Evolutionary conservation across 1,284 basidiomycete genomes (phyloP), one percentile per base, ranked within the genome.

Genomic region (Anthracocystis panici-leucophaei): DNA sequence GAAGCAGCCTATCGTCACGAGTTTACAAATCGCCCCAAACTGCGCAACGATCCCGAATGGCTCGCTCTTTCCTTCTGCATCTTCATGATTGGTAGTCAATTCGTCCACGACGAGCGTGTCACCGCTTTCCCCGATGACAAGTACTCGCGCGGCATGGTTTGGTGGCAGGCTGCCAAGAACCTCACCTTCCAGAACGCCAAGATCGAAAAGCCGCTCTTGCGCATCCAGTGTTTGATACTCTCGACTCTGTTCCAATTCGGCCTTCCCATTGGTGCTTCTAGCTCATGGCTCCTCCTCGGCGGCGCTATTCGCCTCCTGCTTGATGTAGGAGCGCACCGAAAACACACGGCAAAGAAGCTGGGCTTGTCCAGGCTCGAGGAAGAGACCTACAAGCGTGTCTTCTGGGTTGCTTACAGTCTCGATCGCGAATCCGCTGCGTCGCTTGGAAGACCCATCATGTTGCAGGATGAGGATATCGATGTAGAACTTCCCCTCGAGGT

Each of bases 401-500:
- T 79, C 35, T 82, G 81, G 81, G 65, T 72, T 3, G 66, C 72
- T 12, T 82, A 82, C 60, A 63, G 67, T 45, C 56, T 80, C 1
- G 81, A 82, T 48, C 80, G 80, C 25, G 78, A 77, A 57, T 29
- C 60, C 23, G 63, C 69, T 20, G 49, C 78, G 1, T 57, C 50
- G 9, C 56, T 82, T 12, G 81, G 81, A 5, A 51, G 81, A 23
- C 81, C 81, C 5, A 63, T 80, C 52, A 72, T 76, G 59, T 59
- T 82, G 16, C 77, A 82, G 33, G 81, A 81, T 46, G 81, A 81
- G 33, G 80, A 82, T 46, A 79, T 82, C 20, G 81, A 82, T 44
- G 52, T 82, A 5, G 80, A 77, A 21, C 60, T 71, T 3, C 80
- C 80, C 7, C 27, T 80, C 41, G 73, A 75, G 48, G 56, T 80